A percentile compares a stretch with the other conserved stretches of the same genome.
Evolutionary conservation across 495 filamentous ascomycete species (phyloP).

Genomic region (Platismatia glauca): DNA sequence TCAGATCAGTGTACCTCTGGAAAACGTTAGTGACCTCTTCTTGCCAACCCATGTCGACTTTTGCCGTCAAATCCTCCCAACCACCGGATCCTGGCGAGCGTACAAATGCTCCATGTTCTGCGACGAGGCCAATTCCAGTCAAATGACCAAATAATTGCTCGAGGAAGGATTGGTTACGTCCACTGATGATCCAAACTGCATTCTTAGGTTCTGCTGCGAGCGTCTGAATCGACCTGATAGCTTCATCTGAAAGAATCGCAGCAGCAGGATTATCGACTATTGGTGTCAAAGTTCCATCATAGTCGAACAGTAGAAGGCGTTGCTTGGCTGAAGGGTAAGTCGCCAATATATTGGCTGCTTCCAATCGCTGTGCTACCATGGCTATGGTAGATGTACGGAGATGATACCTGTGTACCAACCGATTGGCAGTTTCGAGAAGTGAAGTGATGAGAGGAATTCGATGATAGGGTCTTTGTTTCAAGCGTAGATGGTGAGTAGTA

Average conservation of each 20-base stretch:
- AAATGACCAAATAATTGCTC: slow-evolving; percentile 83
- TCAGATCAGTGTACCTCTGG: slow-evolving; percentile 72
- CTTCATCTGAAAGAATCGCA: slow-evolving; percentile 75
- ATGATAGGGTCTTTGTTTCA: background rate
- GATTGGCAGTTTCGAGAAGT: background rate
- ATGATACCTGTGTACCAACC: background rate
- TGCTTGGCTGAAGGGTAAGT: slow-evolving; percentile 21
- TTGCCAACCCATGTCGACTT: slow-evolving; percentile 82
- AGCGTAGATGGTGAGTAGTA: background rate
- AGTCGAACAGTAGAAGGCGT: slow-evolving; percentile 95
- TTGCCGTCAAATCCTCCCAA: slow-evolving; percentile 83
- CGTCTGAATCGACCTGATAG: slow-evolving; percentile 66
- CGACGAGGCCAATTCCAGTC: slow-evolving; percentile 72
- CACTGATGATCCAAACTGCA: slow-evolving; percentile 95
- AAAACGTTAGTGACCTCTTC: slow-evolving; percentile 70
- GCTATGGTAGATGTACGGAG: background rate
- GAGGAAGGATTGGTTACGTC: slow-evolving; percentile 82
- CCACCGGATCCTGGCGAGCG: slow-evolving; percentile 58
- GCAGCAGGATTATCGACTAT: slow-evolving; percentile 84
- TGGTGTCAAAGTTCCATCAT: slow-evolving; percentile 94
- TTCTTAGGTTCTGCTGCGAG: slow-evolving; percentile 74
- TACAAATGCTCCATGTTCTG: slow-evolving; percentile 94
- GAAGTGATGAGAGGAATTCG: background rate
- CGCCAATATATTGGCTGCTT: slow-evolving; percentile 2
- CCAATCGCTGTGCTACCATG: background rate